Evolutionary conservation across 2,329 filamentous ascomycete genomes (phyloP).

Genomic region (Aspergillus calidoustus): DNA sequence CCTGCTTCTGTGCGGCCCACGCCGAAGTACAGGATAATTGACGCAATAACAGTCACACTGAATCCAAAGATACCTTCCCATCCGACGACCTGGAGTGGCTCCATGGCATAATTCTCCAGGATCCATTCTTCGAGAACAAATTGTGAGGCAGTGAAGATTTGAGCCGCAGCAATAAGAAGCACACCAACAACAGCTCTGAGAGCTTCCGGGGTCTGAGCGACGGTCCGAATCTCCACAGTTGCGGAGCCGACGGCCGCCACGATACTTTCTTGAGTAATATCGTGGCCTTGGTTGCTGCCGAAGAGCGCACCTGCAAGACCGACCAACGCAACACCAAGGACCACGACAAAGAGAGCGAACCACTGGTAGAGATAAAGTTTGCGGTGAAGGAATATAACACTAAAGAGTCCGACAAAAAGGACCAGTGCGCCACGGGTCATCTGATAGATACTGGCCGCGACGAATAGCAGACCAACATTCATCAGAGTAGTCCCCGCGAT

Average conservation of each 20-base stretch:
- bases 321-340: conserved; percentile 85
- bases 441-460: conserved; percentile 95
- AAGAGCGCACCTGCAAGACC: conserved; percentile 86
- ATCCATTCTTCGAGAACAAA: conserved; percentile 97
- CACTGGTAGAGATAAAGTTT: conserved; percentile 88
- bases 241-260: conserved; percentile 41
- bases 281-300: conserved; percentile 57
- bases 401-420: conserved; percentile 93
- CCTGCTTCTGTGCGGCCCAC: conserved; percentile 77
- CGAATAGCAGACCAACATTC: conserved; percentile 93
- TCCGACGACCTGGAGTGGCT: conserved; percentile 88
- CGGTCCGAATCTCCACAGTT: conserved; percentile 46
- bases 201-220: conserved; percentile 59
- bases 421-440: conserved; percentile 97
- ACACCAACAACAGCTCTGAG: conserved; percentile 79
- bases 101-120: conserved; percentile 75
- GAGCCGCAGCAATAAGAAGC: conserved; percentile 86
- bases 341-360: conserved; percentile 83
- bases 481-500: conserved; percentile 95
- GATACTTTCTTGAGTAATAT: conserved; percentile 36
- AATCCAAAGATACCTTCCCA: conserved; percentile 98
- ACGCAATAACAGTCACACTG: conserved; percentile 73
- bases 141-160: conserved; percentile 95
- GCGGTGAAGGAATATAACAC: conserved; percentile 83
- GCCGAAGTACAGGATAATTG: conserved; percentile 77